Evolutionary conservation across 768 basidiomycete genomes (phyloP).

Genomic region (Termitomyces sp.): DNA sequence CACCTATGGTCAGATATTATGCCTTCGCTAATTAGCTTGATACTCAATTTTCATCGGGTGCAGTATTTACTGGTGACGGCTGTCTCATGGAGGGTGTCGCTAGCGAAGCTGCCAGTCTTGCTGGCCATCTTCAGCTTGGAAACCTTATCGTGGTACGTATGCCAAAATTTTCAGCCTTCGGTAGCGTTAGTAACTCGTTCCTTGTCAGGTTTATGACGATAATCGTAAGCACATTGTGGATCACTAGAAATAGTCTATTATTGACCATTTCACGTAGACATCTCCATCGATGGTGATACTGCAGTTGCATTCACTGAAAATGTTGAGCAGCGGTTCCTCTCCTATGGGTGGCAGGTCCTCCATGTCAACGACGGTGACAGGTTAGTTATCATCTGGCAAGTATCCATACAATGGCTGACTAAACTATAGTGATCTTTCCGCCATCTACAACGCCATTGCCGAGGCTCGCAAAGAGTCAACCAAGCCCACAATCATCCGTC

Average conservation of each 20-base stretch:
- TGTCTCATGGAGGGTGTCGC: constrained; percentile 97
- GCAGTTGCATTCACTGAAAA: constrained; percentile 92
- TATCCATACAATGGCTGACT: background rate
- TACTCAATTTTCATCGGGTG: constrained; percentile 5
- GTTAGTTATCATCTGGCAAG: constrained; percentile 31
- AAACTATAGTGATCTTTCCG: constrained; percentile 60
- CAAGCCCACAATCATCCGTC: constrained; percentile 84
- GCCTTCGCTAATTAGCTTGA: background rate
- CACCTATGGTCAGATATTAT: constrained; percentile 63
- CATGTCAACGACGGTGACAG: constrained; percentile 75
- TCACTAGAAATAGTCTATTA: constrained; percentile 3
- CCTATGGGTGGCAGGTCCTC: constrained; percentile 95
- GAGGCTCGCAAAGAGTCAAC: constrained; percentile 68
- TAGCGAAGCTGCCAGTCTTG: constrained; percentile 87
- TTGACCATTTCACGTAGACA: constrained; percentile 45
- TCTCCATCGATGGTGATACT: constrained; percentile 95
- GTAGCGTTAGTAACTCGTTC: constrained; percentile 7
- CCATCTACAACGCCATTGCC: constrained; percentile 74
- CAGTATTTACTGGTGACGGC: constrained; percentile 91
- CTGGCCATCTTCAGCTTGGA: constrained; percentile 90
- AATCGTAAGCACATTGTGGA: constrained; percentile 60
- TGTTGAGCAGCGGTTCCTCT: constrained; percentile 78
- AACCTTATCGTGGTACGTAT: constrained; percentile 83
- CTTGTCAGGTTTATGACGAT: constrained; percentile 81
- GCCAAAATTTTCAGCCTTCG: background rate